Evolutionary conservation across 2,329 filamentous ascomycete genomes (phyloP), one percentile per base, ranked within the genome.

Genomic region (Phialocephala subalpina): DNA sequence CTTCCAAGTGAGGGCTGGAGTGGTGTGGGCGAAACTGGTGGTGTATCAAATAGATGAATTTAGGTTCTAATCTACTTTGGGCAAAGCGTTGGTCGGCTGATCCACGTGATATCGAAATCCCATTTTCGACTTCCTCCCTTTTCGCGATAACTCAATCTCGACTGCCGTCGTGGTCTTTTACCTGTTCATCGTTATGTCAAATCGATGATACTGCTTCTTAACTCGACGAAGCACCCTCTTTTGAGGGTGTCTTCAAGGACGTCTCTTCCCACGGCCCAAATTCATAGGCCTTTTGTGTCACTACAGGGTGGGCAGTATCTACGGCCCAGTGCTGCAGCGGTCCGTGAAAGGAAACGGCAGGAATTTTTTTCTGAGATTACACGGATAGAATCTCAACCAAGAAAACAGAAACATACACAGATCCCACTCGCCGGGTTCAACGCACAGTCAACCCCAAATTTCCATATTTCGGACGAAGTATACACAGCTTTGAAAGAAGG

Each of bases 401-500:
- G 29, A 33, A 33, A 9, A 33, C 29, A 33, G 29, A 33, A 33
- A 33, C 29, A 33, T 33, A 33, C 29, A 4, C 38, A n/a, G 38
- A 14, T 14, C 12, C 38, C 18, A 4, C 12, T n/a, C 38, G 12
- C 38, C 18, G 14, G 20, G 12, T 22, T 6, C n/a, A 25, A 29
- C 12, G 8, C 25, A 20, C 14, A 14, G 11, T 3, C 25, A 18
- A 14, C 14, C 25, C 49, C 22, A 53, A 49, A 27, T 3, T 68
- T 72, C n/a, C 56, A 57, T 7, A 20, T 72, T 35, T 70, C 69
- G 38, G 42, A 65, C 5, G 95, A 98, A 79, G 90, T 99, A 14
- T 82, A 84, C 60, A 88, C 93, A 76, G 95, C 94, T 45, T 78
- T 97, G 57, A 83, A 87, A 49, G 86, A 87, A 14, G 89, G 90